phyloP scores from a whole-genome alignment of 495 filamentous ascomycete species.

The Aspergillus sclerotiicarbonarius region DNA sequence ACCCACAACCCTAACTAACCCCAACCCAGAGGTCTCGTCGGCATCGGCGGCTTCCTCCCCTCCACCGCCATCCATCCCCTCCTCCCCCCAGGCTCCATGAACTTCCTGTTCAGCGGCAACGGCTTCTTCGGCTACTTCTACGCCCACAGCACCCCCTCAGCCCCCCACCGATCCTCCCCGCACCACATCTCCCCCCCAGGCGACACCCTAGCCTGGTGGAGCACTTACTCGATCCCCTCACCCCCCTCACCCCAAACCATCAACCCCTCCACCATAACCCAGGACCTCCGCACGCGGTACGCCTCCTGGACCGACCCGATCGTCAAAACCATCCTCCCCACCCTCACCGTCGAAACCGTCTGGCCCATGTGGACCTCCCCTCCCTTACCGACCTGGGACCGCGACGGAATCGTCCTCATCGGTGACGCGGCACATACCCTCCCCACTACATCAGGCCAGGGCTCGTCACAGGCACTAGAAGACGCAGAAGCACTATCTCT shows the following conservation, averaged over 20 bases:
- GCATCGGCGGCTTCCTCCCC: conserved; percentile 53
- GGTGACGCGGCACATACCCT: conserved; percentile 49
- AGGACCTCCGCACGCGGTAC: conserved; percentile 45
- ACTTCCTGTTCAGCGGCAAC: conserved; percentile 50
- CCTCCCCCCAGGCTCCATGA: conserved; percentile 45
- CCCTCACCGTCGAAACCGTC: conserved; percentile 41
- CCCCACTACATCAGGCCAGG: conserved; percentile 47
- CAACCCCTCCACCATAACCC: conserved; percentile 36
- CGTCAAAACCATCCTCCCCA: conserved; percentile 42
- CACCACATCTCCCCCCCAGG: conserved; percentile 34
- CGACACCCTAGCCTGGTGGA: conserved; percentile 46
- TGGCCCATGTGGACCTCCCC: conserved; percentile 55
- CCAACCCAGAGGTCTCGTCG: conserved; percentile 42
- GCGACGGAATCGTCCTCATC: conserved; percentile 38
- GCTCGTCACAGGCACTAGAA: conserved; percentile 48
- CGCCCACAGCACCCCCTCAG: conserved; percentile 21
- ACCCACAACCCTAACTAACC: not conserved
- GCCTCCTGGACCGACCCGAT: conserved; percentile 49
- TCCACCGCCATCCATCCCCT: conserved; percentile 21
- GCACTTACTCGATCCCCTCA: conserved; percentile 40
- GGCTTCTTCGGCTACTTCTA: conserved; percentile 60
- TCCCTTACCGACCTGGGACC: conserved; percentile 47
- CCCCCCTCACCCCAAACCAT: conserved; percentile 38
- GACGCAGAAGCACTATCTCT: conserved; percentile 40
- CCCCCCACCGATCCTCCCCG: conserved; percentile 23